phyloP scores from a whole-genome alignment of 179 eudicot species.

The Sideroxylon spinosum region DNA sequence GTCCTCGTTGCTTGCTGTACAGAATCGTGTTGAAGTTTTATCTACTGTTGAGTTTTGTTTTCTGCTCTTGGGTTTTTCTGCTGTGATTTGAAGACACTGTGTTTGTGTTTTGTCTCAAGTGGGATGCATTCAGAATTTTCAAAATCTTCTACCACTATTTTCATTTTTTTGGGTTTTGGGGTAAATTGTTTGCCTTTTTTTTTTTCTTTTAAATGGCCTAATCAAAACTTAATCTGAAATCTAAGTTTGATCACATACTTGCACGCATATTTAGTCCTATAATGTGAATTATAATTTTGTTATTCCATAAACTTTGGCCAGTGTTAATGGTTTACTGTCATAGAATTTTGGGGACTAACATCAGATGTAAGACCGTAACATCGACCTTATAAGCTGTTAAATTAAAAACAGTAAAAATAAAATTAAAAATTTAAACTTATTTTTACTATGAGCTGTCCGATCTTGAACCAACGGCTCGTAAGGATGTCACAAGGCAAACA shows the following conservation, averaged over 20 bases:
- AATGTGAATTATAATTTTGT: neutral
- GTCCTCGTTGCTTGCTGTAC: neutral
- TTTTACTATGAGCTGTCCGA: no score
- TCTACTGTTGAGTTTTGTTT: neutral
- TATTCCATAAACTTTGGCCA: neutral
- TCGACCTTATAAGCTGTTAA: no score
- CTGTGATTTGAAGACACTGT: neutral
- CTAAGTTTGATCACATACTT: no score
- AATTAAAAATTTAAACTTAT: no score
- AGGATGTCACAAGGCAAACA: no score
- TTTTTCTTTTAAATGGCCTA: neutral
- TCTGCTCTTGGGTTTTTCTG: neutral
- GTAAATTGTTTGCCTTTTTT: neutral
- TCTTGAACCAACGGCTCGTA: no score
- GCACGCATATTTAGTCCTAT: neutral
- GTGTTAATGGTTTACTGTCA: neutral
- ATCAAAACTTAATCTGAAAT: neutral
- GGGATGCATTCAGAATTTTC: neutral
- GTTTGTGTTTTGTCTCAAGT: neutral
- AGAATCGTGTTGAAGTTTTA: neutral
- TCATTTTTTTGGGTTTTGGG: conserved; percentile 1
- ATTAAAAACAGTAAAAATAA: no score
- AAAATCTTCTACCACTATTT: neutral
- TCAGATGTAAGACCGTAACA: no score
- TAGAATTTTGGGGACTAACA: no score